phyloP scores from a whole-genome alignment of 805 yeast genomes.

The Cyberlindnera maclurae region DNA sequence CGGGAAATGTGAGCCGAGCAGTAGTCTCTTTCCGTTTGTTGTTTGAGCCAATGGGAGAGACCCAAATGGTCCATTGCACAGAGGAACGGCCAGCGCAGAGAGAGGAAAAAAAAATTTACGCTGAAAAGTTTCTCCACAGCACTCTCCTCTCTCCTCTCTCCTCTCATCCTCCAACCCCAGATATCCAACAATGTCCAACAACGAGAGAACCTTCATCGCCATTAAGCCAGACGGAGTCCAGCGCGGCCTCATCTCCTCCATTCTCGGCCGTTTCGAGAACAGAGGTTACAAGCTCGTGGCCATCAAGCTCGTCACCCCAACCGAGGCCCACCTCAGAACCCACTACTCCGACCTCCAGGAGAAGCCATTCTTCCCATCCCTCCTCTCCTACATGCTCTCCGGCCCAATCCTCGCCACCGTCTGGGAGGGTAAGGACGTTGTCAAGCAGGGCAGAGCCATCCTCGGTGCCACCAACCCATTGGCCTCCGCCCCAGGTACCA shows the following conservation, averaged over 20 bases:
- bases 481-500: constrained; percentile 97
- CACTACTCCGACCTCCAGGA: constrained; percentile 94
- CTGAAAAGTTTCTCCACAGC: too few relatives aligned
- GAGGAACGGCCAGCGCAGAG: too few relatives aligned
- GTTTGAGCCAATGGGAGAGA: too few relatives aligned
- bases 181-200: constrained; percentile 23
- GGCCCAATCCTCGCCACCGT: constrained; percentile 99
- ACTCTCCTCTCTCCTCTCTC: too few relatives aligned
- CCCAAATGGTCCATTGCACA: too few relatives aligned
- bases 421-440: constrained; percentile 99
- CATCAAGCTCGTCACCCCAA: constrained; percentile 83
- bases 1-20: too few relatives aligned
- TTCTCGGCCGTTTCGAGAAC: constrained; percentile 89
- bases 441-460: constrained; percentile 95
- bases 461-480: constrained; percentile 99
- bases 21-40: too few relatives aligned
- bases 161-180: too few relatives aligned
- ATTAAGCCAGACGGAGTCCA: constrained; percentile 99
- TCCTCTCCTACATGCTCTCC: constrained; percentile 92
- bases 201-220: constrained; percentile 87
- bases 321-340: constrained; percentile 79
- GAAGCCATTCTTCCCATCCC: constrained; percentile 97
- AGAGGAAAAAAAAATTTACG: too few relatives aligned
- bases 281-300: constrained; percentile 98
- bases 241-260: constrained; percentile 90